phyloP scores from a whole-genome alignment of 257 asterid species.

The Marsdenia floribunda region DNA sequence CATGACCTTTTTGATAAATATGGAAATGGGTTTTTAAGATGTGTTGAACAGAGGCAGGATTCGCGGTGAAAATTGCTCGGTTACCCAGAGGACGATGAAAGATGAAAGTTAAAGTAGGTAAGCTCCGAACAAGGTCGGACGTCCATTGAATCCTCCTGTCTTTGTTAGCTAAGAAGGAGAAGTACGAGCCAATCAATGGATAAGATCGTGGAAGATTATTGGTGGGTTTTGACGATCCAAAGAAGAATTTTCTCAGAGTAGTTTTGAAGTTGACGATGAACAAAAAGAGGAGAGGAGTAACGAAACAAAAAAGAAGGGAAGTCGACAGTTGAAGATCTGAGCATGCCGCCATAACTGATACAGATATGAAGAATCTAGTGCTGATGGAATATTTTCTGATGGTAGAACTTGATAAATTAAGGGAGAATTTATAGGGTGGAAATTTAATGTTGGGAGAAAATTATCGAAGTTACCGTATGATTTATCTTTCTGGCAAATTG shows the following conservation, averaged over 20 bases:
- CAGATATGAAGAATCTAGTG: background rate
- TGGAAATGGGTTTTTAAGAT: constrained; percentile 43
- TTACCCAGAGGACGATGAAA: constrained; percentile 44
- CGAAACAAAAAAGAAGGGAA: constrained; percentile 17
- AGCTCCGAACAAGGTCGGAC: constrained; percentile 27
- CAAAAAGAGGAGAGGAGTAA: constrained; percentile 29
- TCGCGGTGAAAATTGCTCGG: constrained; percentile 39
- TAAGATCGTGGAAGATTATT: constrained; percentile 27
- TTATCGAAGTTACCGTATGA: too few species aligned
- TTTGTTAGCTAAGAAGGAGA: constrained; percentile 27
- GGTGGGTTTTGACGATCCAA: constrained; percentile 2
- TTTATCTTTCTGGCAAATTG: too few species aligned
- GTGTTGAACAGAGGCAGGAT: constrained; percentile 51
- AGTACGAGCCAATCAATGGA: constrained; percentile 42
- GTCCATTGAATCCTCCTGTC: constrained; percentile 48
- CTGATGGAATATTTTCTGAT: too few species aligned
- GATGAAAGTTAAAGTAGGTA: constrained; percentile 43
- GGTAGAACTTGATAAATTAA: too few species aligned
- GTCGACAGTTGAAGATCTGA: constrained; percentile 12
- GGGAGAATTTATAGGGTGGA: too few species aligned
- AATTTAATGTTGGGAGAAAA: too few species aligned
- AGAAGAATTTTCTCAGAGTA: background rate
- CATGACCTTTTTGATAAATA: constrained; percentile 45
- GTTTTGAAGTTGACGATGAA: constrained; percentile 10
- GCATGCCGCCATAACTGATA: background rate